Percentiles rank a stretch among this genome's conserved stretches.
phyloP scores from a whole-genome alignment of 78 protist species.

The Dictyostelium discoideum region DNA sequence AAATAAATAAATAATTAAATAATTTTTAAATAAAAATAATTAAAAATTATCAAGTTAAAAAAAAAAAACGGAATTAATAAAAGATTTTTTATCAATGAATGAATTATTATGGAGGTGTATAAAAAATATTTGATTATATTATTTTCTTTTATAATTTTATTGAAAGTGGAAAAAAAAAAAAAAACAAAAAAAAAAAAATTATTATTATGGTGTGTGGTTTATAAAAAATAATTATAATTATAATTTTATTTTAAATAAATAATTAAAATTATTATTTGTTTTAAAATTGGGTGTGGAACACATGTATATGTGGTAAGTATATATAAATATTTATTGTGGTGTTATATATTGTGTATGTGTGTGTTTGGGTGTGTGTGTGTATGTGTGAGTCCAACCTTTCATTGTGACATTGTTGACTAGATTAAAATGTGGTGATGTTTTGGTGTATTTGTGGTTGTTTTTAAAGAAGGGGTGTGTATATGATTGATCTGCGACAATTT shows the following conservation, averaged over 20 bases:
- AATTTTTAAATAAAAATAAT: background rate
- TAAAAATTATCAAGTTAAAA: background rate
- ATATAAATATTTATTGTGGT: background rate
- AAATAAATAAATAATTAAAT: too few relatives aligned
- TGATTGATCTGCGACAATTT: conserved; percentile 13
- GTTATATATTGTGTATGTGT: background rate
- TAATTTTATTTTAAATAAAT: background rate
- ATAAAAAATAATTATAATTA: background rate
- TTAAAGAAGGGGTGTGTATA: background rate
- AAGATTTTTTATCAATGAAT: conserved; percentile 11
- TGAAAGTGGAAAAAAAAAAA: background rate
- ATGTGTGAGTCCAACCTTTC: background rate
- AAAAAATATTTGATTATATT: background rate
- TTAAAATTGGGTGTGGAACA: background rate
- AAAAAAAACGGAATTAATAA: background rate
- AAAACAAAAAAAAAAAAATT: background rate
- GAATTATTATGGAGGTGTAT: conserved; percentile 1
- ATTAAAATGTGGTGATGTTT: background rate
- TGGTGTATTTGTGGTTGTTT: background rate
- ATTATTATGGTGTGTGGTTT: background rate
- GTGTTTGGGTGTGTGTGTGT: background rate
- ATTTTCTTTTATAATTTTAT: background rate
- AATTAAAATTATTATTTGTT: background rate
- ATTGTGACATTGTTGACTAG: conserved; percentile 16
- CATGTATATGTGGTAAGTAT: background rate